phyloP scores from a whole-genome alignment of 2,329 filamentous ascomycete genomes.

The Colletotrichum sidae region DNA sequence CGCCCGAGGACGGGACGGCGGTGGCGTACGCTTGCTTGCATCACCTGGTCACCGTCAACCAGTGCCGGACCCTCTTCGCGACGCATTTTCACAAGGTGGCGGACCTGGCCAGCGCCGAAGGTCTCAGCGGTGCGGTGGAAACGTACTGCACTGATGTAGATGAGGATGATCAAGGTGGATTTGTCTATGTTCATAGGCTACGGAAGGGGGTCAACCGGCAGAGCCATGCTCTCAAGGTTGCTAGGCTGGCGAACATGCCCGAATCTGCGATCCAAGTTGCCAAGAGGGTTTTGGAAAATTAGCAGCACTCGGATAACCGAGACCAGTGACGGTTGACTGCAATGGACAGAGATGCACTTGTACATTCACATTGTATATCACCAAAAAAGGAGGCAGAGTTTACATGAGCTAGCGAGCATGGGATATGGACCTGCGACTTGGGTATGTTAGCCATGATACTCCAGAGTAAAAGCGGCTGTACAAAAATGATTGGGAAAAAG shows the following conservation, averaged over 20 bases:
- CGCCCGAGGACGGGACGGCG: conserved; percentile 89
- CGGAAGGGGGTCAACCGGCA: conserved; percentile 84
- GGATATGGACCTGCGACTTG: conserved; percentile 29
- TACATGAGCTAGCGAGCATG: conserved; percentile 11
- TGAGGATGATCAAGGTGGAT: conserved; percentile 77
- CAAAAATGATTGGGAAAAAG: conserved; percentile 39
- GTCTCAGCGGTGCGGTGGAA: conserved; percentile 64
- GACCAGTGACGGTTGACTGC: no score
- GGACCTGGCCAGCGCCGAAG: conserved; percentile 74
- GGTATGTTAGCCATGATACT: conserved; percentile 54
- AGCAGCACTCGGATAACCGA: conserved; percentile 5
- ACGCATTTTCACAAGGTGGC: conserved; percentile 92
- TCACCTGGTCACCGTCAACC: conserved; percentile 83
- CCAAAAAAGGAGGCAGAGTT: conserved; percentile 6
- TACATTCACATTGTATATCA: conserved; percentile 7
- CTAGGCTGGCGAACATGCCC: conserved; percentile 84
- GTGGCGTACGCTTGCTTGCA: conserved; percentile 90
- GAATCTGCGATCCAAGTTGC: conserved; percentile 78
- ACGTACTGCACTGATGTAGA: conserved; percentile 91
- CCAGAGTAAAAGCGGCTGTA: conserved; percentile 39
- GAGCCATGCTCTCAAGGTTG: conserved; percentile 96
- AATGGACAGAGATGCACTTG: conserved; percentile 3
- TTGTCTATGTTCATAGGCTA: conserved; percentile 88
- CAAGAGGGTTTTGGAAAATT: conserved; percentile 60
- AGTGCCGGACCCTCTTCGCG: conserved; percentile 86